Conservation (phyloP, 1,139 yeast species). For the Citeromyces hawaiiensis region DNA sequence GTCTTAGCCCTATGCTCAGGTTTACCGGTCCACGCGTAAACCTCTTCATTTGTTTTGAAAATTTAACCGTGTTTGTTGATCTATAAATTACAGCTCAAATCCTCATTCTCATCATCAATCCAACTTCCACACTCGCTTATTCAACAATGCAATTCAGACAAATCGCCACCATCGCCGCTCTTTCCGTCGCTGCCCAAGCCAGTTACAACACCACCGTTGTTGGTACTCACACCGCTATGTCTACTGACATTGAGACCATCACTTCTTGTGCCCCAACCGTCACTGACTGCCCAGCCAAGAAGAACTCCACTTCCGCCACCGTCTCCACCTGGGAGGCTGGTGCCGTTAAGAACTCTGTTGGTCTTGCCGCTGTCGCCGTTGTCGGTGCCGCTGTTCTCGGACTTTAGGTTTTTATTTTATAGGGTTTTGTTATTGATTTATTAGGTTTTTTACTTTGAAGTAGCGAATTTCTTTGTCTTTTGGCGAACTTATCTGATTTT, state of each 20-base stretch:
- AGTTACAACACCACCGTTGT: constrained; percentile 11
- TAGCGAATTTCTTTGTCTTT: too few species aligned
- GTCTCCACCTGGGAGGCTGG: constrained; percentile 30
- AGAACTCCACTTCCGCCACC: constrained; percentile 18
- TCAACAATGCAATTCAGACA: constrained; percentile 51
- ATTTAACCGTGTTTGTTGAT: too few species aligned
- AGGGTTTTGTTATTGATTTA: constrained; percentile 4
- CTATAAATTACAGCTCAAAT: neutral
- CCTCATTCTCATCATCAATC: constrained; percentile 1
- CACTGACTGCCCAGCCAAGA: constrained; percentile 12
- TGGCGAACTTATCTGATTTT: neutral
- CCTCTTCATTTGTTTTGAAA: too few species aligned
- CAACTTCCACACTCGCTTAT: neutral
- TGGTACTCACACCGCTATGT: constrained; percentile 10
- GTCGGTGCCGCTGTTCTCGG: constrained; percentile 64
- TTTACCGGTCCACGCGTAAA: too few species aligned
- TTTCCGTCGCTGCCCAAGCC: constrained; percentile 31
- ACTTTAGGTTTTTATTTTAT: constrained; percentile 37
- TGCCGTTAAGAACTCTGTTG: constrained; percentile 26
- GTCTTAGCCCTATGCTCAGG: too few species aligned
- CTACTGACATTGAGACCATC: constrained; percentile 19
- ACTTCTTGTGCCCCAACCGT: constrained; percentile 21
- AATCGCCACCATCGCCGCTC: constrained; percentile 31
- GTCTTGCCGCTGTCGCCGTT: constrained; percentile 63
- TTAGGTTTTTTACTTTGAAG: too few species aligned